A percentile compares a stretch with the other conserved stretches of the same genome.
Evolutionary conservation across 2,329 filamentous ascomycete species (phyloP).

Genomic region (Fusarium camptoceras): DNA sequence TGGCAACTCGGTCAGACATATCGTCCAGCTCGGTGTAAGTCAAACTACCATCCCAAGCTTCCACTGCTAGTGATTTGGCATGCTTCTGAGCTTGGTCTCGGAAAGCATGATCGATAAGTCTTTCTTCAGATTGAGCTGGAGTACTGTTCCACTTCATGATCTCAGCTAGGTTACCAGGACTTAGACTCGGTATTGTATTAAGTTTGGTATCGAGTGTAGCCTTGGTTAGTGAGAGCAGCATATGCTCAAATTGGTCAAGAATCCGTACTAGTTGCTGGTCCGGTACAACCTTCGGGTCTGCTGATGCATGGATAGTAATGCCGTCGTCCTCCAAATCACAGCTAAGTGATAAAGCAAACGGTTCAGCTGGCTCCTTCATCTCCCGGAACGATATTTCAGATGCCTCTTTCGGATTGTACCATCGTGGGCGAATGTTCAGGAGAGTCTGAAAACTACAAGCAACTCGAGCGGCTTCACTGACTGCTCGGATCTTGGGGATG

Average conservation of each 20-base stretch:
- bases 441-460: background rate
- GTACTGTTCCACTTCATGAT: background rate
- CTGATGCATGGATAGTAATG: background rate
- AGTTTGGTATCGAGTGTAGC: background rate
- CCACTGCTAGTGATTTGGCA: background rate
- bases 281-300: background rate
- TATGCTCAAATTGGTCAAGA: background rate
- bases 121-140: background rate
- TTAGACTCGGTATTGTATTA: background rate
- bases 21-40: background rate
- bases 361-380: background rate
- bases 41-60: background rate
- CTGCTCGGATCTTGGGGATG: background rate
- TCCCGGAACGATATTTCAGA: background rate
- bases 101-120: background rate
- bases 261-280: background rate
- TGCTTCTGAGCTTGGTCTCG: background rate
- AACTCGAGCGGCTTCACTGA: background rate
- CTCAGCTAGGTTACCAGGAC: background rate
- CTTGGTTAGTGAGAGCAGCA: background rate
- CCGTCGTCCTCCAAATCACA: background rate
- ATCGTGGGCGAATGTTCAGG: background rate
- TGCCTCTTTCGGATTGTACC: background rate
- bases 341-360: background rate
- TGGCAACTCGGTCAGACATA: background rate